Conservation (phyloP, 306 rosid species). For the Dalbergia oliveri region DNA sequence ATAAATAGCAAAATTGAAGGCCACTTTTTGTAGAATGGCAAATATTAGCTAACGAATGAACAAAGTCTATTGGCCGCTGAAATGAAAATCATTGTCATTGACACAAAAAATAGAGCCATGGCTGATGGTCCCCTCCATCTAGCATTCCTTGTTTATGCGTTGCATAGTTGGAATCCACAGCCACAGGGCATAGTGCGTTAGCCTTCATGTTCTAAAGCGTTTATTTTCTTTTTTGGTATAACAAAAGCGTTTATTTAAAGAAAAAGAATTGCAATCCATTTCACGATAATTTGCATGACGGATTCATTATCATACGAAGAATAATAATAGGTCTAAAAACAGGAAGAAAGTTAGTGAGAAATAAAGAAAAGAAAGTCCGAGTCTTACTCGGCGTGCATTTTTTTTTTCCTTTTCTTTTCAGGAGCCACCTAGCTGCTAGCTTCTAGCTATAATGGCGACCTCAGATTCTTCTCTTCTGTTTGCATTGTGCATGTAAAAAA, state of each 20-base stretch:
- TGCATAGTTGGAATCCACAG: slow-evolving; percentile 50
- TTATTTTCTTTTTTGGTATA: neutral
- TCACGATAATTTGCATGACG: neutral
- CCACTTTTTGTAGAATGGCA: too few species aligned
- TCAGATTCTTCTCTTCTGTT: slow-evolving; percentile 17
- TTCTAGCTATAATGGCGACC: slow-evolving; percentile 25
- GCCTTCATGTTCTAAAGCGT: neutral
- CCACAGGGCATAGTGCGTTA: slow-evolving; percentile 25
- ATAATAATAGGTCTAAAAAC: neutral
- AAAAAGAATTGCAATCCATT: neutral
- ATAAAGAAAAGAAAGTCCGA: neutral
- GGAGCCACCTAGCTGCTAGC: slow-evolving; percentile 17
- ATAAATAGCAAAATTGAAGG: too few species aligned
- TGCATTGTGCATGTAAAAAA: neutral
- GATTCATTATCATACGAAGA: neutral
- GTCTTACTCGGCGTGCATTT: neutral
- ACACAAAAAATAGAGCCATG: too few species aligned
- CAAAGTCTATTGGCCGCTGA: too few species aligned
- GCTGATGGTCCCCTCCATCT: neutral
- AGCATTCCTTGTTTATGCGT: slow-evolving; percentile 9
- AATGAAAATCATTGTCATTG: too few species aligned
- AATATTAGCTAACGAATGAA: too few species aligned
- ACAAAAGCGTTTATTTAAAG: neutral
- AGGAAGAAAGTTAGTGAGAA: neutral
- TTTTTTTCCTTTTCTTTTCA: neutral